phyloP scores from a whole-genome alignment of 2,329 filamentous ascomycete species.

The Escovopsis weberi region DNA sequence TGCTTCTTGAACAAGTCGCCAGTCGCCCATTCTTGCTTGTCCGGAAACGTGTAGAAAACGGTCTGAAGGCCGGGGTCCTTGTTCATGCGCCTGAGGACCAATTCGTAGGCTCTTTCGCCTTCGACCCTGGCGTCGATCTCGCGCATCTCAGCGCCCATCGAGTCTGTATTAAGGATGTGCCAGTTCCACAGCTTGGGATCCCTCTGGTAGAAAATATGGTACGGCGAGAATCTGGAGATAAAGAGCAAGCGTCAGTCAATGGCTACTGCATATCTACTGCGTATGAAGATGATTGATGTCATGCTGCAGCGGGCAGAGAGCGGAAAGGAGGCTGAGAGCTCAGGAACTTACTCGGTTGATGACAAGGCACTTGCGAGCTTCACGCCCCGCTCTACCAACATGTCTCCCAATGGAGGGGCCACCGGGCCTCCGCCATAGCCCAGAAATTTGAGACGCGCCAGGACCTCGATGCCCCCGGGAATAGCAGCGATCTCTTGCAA shows the following conservation, averaged over 20 bases:
- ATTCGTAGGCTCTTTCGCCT: conserved; percentile 9
- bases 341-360: conserved; percentile 24
- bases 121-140: conserved; percentile 2
- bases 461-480: conserved; percentile 13
- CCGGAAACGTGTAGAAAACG: conserved; percentile 23
- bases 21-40: conserved; percentile 21
- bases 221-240: conserved; percentile 17
- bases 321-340: background rate
- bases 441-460: conserved; percentile 20
- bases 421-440: conserved; percentile 26
- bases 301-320: background rate
- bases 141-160: conserved; percentile 27
- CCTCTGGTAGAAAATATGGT: conserved; percentile 18
- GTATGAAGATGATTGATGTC: no score
- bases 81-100: conserved; percentile 24
- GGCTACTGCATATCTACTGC: no score
- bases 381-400: conserved; percentile 21
- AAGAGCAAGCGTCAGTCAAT: background rate
- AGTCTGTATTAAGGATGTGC: conserved; percentile 26
- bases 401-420: conserved; percentile 21
- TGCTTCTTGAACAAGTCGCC: conserved; percentile 22
- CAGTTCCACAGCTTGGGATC: conserved; percentile 26
- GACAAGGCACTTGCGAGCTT: conserved; percentile 23
- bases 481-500: conserved; percentile 28
- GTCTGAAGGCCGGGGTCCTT: conserved; percentile 19